These are phyloP conservation scores for Acer negundo DNA, from an alignment of 345 rosid species.

Conservation along the genomic window DNA sequence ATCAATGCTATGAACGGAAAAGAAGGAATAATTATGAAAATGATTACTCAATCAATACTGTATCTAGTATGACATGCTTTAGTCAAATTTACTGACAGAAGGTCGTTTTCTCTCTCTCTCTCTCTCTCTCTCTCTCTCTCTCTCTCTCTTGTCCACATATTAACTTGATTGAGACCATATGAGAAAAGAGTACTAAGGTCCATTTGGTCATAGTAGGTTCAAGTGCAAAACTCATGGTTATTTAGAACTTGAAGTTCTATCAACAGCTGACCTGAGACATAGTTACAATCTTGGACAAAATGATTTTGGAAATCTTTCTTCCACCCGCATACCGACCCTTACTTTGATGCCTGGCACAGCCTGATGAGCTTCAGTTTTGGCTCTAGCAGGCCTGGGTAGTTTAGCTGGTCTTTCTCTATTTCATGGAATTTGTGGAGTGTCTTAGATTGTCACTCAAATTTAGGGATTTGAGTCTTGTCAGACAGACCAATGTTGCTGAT, in stretches of 20 bases:
- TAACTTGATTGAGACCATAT: background rate
- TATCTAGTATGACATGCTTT: background rate
- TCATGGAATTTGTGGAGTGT: background rate
- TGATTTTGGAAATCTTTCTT: background rate
- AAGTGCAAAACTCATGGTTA: background rate
- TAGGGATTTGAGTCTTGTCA: background rate
- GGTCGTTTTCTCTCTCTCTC: background rate
- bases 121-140: background rate
- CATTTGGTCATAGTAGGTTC: background rate
- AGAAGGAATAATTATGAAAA: background rate
- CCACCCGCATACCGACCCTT: background rate
- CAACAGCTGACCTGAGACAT: background rate
- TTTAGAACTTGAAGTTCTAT: background rate
- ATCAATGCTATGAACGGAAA: background rate
- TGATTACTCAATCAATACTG: background rate
- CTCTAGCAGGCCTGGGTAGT: background rate
- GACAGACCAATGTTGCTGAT: background rate
- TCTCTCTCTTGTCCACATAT: background rate
- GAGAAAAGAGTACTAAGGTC: background rate
- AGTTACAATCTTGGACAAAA: background rate
- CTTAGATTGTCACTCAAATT: background rate
- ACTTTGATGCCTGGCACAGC: background rate
- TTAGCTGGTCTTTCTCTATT: background rate
- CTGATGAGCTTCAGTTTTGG: slow-evolving; percentile 9
- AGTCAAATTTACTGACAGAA: background rate